phyloP scores from a whole-genome alignment of 352 stramenopile species.

The Phytopythium cucurbitacearum region DNA sequence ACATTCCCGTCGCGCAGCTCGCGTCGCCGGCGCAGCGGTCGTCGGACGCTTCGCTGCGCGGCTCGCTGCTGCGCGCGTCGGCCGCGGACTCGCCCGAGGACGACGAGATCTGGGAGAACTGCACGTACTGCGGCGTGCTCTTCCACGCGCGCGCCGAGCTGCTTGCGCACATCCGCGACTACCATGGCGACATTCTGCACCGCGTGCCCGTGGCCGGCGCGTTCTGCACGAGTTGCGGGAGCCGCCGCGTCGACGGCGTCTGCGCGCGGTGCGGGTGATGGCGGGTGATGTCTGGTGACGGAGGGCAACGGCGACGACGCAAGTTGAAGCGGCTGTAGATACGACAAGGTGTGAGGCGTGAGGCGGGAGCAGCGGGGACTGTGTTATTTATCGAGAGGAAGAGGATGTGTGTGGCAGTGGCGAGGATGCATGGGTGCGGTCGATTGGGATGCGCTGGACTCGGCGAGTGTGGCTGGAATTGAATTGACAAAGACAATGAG shows the following conservation, averaged over 20 bases:
- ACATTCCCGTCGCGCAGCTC: constrained; percentile 34
- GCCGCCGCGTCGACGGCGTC: constrained; percentile 26
- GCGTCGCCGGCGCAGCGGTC: constrained; percentile 11
- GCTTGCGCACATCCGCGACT: constrained; percentile 48
- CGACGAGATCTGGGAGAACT: constrained; percentile 40
- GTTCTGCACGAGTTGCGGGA: constrained; percentile 50
- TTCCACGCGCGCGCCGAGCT: constrained; percentile 33
- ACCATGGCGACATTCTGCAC: constrained; percentile 51
- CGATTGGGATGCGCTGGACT: too few species aligned
- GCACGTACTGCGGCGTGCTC: constrained; percentile 43
- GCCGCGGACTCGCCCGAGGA: constrained; percentile 8
- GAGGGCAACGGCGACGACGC: background rate
- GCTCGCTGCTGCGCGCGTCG: constrained; percentile 7
- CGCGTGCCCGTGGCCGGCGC: constrained; percentile 38
- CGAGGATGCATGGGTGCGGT: too few species aligned
- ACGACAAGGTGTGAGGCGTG: background rate
- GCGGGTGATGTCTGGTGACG: background rate
- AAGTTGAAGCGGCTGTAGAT: background rate
- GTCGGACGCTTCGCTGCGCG: constrained; percentile 4
- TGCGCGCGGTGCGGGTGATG: constrained; percentile 33
- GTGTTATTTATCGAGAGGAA: constrained; percentile 2
- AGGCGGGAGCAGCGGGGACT: background rate
- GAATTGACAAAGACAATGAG: too few species aligned
- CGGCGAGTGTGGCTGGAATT: too few species aligned
- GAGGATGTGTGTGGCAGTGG: background rate